Evolutionary conservation across 805 yeast species (phyloP).

Genomic region (Yamadazyma philogaea): DNA sequence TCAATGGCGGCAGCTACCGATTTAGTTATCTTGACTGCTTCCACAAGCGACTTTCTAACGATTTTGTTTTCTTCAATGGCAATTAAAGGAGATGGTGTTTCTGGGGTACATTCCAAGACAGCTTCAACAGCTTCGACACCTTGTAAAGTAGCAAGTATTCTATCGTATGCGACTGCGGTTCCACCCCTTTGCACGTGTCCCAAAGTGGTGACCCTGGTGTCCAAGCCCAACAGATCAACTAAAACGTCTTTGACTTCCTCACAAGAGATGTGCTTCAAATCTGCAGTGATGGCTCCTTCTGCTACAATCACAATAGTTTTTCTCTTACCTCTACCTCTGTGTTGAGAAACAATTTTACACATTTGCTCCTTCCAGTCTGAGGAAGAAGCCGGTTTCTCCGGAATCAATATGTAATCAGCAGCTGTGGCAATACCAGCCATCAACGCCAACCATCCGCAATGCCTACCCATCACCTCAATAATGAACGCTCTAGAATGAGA

Average conservation of each 20-base stretch:
- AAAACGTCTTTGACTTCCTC: constrained; percentile 79
- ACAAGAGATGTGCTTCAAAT: constrained; percentile 76
- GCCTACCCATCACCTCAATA: constrained; percentile 98
- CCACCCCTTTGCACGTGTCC: constrained; percentile 99
- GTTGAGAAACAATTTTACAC: constrained; percentile 69
- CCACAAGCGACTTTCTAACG: constrained; percentile 79
- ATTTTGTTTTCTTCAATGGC: constrained; percentile 86
- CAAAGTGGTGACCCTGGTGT: constrained; percentile 89
- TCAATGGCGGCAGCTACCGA: constrained; percentile 88
- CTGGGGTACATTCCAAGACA: constrained; percentile 81
- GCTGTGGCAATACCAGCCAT: constrained; percentile 97
- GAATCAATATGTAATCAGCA: constrained; percentile 92
- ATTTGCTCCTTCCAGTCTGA: constrained; percentile 78
- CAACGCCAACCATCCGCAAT: constrained; percentile 97
- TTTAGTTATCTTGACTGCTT: constrained; percentile 84
- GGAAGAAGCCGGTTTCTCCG: constrained; percentile 83
- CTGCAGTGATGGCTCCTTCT: constrained; percentile 90
- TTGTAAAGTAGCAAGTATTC: constrained; percentile 88
- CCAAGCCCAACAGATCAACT: constrained; percentile 74
- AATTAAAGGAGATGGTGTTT: constrained; percentile 92
- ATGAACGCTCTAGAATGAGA: constrained; percentile 98
- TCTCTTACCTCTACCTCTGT: constrained; percentile 84
- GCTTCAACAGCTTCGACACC: constrained; percentile 98
- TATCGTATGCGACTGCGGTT: constrained; percentile 92
- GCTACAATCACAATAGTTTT: constrained; percentile 96